Conservation (phyloP, 768 basidiomycete genomes). For the Vararia minispora region DNA sequence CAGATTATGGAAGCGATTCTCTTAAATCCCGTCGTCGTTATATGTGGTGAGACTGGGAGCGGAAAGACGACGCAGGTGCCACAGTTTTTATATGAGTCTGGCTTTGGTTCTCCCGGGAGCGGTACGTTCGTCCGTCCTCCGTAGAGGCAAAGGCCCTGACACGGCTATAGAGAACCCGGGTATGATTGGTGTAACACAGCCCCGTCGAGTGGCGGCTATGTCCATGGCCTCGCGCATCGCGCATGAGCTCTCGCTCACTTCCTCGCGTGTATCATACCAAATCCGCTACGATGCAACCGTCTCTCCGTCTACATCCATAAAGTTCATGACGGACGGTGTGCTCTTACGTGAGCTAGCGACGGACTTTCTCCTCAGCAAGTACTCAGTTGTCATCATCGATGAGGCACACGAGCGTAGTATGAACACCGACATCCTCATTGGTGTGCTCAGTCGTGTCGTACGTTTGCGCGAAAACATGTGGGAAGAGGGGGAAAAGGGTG, state of each 20-base stretch:
- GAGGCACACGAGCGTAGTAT: conserved; percentile 98
- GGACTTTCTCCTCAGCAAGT: conserved; percentile 89
- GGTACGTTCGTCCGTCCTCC: conserved; percentile 34
- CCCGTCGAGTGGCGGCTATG: conserved; percentile 93
- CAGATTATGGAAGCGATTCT: conserved; percentile 86
- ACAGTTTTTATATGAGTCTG: conserved; percentile 96
- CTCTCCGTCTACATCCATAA: conserved; percentile 82
- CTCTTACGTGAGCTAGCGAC: conserved; percentile 83
- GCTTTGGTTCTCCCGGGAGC: conserved; percentile 75
- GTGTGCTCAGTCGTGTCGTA: conserved; percentile 89
- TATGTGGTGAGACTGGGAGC: conserved; percentile 93
- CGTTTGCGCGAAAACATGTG: conserved; percentile 85
- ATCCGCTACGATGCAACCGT: conserved; percentile 96
- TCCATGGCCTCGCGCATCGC: conserved; percentile 91
- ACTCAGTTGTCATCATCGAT: conserved; percentile 92
- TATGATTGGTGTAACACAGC: conserved; percentile 97
- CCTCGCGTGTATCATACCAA: conserved; percentile 85
- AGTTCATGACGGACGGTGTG: conserved; percentile 99
- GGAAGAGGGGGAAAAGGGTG: conserved; percentile 60
- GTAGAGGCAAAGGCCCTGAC: no score
- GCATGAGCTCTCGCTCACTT: conserved; percentile 79
- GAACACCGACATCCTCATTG: conserved; percentile 96
- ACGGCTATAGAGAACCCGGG: conserved; percentile 91
- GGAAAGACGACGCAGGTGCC: conserved; percentile 99
- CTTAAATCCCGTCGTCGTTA: conserved; percentile 76